Conservation (phyloP, 768 basidiomycete genomes). For the Russula foetens region DNA sequence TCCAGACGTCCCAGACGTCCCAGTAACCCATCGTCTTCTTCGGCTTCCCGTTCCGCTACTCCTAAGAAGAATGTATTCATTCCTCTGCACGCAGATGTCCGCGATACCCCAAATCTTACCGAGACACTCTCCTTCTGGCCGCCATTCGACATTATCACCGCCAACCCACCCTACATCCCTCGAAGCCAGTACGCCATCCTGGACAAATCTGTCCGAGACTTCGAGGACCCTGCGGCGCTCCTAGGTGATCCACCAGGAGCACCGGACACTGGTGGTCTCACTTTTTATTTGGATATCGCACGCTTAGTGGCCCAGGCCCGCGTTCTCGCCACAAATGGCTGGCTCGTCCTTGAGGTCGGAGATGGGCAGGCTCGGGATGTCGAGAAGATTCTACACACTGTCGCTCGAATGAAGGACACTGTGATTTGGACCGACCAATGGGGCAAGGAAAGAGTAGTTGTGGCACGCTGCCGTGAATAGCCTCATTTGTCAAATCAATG, state of each 20-base stretch:
- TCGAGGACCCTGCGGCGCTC: conserved; percentile 77
- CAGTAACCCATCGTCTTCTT: neutral
- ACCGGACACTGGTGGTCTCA: conserved; percentile 39
- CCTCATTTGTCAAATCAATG: too few species aligned
- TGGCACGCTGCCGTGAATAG: conserved; percentile 29
- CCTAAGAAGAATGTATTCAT: conserved; percentile 18
- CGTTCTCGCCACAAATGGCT: conserved; percentile 43
- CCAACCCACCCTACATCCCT: conserved; percentile 86
- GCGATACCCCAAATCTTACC: conserved; percentile 20
- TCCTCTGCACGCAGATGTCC: conserved; percentile 39
- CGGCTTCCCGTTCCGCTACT: neutral
- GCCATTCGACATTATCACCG: conserved; percentile 72
- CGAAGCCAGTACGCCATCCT: conserved; percentile 52
- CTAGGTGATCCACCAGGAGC: conserved; percentile 55
- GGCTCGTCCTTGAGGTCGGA: conserved; percentile 77
- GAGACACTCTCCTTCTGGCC: conserved; percentile 20
- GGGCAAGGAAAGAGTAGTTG: conserved; percentile 64
- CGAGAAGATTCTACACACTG: conserved; percentile 42
- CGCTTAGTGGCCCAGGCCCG: conserved; percentile 43
- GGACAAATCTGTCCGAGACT: conserved; percentile 59
- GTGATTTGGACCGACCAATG: conserved; percentile 80
- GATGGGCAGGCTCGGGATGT: conserved; percentile 62
- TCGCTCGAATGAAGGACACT: conserved; percentile 38
- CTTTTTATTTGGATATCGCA: conserved; percentile 69
- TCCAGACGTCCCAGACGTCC: neutral